Evolutionary conservation across 331 rosid species (phyloP).

Genomic region (Telfairia occidentalis): DNA sequence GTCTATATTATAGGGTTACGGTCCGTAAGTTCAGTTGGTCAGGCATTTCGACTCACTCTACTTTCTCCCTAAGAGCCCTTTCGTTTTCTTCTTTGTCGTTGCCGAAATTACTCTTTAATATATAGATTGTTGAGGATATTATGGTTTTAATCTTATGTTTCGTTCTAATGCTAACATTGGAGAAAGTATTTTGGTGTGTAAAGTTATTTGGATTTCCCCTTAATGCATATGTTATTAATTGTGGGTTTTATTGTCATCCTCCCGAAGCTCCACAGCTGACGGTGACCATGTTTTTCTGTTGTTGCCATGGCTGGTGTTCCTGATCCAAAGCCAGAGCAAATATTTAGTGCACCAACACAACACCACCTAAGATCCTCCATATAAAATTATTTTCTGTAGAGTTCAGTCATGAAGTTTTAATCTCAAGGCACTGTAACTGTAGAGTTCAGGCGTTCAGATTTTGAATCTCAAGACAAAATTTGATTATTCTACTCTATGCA

Average conservation of each 20-base stretch:
- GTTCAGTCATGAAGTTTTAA: neutral
- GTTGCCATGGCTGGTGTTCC: neutral
- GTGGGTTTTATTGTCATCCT: neutral
- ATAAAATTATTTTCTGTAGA: neutral
- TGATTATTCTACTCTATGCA: neutral
- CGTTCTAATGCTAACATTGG: slow-evolving; percentile 4
- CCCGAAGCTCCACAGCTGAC: neutral
- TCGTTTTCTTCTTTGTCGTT: neutral
- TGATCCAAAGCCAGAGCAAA: neutral
- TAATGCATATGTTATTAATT: neutral
- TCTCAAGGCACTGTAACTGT: neutral
- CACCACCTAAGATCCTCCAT: too few species aligned
- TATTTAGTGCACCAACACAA: neutral
- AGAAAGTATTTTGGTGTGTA: slow-evolving; percentile 13
- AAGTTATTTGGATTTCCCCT: neutral
- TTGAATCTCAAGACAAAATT: neutral
- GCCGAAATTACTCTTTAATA: slow-evolving; percentile 4
- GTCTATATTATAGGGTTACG: neutral
- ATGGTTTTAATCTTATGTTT: slow-evolving; percentile 8
- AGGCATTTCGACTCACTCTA: slow-evolving; percentile 3
- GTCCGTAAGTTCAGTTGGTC: slow-evolving; percentile 10
- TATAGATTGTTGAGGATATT: slow-evolving; percentile 10
- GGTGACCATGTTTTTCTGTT: neutral
- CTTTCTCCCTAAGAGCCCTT: slow-evolving; percentile 7
- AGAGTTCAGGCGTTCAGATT: neutral